Base-by-base conservation (phyloP, 805 yeast species). In the Grigorovia humatica region DNA sequence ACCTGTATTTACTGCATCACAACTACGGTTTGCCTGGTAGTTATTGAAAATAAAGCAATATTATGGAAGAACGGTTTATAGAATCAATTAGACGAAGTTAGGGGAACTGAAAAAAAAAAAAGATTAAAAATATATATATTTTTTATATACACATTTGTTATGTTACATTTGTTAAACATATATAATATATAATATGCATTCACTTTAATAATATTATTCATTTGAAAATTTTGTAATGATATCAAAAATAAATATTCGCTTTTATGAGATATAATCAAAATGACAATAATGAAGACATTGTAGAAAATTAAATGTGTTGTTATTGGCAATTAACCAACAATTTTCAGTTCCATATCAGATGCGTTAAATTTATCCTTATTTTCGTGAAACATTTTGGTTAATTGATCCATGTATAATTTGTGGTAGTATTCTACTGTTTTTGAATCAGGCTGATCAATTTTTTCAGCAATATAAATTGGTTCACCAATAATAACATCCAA, bases 1-100 rank as follows among this genome's bases (percentile, higher is more conserved):
- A 9, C 99, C 99, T 0, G 85, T 87, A 3, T 70, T 86, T 66
- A 91, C 97, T 3, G 96, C 97, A 23, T 90, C 96, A 50, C 98
- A 93, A 73, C 73, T 93, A 62, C 76, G 97, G 60, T 93, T 93
- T 70, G 97, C 96, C 2, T 90, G 97, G 96, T 90, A 69, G 40
- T 27, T 11, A n/a, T 23, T 23, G 27, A 23, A 23, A 23, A 23
- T 23, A 23, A 4, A 4, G 27, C 6, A 23, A 23, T 6, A 4
- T 23, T 23, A 23, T 23, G 27, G 27, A 4, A 23, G 27, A 23
- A 23, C 6, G 27, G 27, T 23, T 23, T 23, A 4, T 23, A 6
- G 6, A 23, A 23, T n/a, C n/a, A n/a, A n/a, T 23, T 23, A 23
- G 6, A 23, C 27, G 6, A 23, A 23, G 27, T 23, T 23, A 3